phyloP scores from a whole-genome alignment of 1,284 basidiomycete species.

The Clitocybe nebularis region DNA sequence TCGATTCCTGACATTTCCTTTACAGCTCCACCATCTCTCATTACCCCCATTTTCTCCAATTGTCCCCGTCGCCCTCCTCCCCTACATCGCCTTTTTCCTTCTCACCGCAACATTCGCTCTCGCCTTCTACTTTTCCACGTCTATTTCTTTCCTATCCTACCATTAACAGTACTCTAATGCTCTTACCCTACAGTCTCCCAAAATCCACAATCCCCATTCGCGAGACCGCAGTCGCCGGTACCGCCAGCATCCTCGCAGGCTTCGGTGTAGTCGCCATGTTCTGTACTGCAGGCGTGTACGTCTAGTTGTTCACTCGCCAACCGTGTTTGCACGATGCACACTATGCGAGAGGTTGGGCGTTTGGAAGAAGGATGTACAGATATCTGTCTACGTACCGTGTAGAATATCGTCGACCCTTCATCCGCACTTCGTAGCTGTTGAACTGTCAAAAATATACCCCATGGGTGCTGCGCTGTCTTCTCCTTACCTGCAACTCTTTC shows the following conservation, averaged over 20 bases:
- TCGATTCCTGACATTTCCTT: constrained; percentile 10
- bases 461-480: constrained; percentile 6
- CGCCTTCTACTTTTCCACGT: constrained; percentile 90
- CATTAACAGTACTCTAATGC: constrained; percentile 7
- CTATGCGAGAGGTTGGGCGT: constrained; percentile 32
- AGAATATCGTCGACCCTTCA: constrained; percentile 86
- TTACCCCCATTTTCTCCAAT: constrained; percentile 64
- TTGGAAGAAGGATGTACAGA: constrained; percentile 3
- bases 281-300: constrained; percentile 83
- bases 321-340: constrained; percentile 71
- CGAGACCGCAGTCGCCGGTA: constrained; percentile 64
- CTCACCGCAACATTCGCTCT: constrained; percentile 74
- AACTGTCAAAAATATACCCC: constrained; percentile 19
- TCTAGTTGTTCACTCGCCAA: constrained; percentile 82
- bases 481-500: constrained; percentile 72
- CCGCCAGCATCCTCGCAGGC: constrained; percentile 77
- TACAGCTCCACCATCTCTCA: constrained; percentile 34
- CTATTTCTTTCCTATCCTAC: constrained; percentile 25
- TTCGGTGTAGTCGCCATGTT: constrained; percentile 86
- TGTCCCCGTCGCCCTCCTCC: constrained; percentile 62
- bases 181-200: constrained; percentile 50
- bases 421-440: constrained; percentile 81
- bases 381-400: constrained; percentile 54
- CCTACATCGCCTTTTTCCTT: constrained; percentile 70
- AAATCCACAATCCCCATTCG: constrained; percentile 65